A percentile compares a stretch with the other conserved stretches of the same genome.
phyloP scores from a whole-genome alignment of 2,329 filamentous ascomycete genomes.

The Venturia pyrina region DNA sequence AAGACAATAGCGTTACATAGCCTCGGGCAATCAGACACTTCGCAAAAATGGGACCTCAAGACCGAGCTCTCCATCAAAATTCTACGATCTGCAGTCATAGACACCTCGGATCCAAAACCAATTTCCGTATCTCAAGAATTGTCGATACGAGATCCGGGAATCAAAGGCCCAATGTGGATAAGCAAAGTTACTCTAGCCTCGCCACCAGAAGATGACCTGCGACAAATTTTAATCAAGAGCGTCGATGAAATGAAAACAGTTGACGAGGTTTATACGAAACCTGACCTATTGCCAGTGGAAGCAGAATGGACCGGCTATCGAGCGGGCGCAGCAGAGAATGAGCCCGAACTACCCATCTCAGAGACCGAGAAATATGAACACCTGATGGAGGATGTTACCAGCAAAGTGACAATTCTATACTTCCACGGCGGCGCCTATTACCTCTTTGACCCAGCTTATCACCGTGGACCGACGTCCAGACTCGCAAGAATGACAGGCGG shows the following conservation, averaged over 20 bases:
- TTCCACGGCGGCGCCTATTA: constrained; percentile 71
- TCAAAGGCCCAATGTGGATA: constrained; percentile 78
- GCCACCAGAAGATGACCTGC: constrained; percentile 43
- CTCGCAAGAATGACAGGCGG: constrained; percentile 59
- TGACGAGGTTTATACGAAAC: constrained; percentile 33
- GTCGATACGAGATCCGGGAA: constrained; percentile 50
- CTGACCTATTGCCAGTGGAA: constrained; percentile 48
- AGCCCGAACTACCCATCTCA: constrained; percentile 30
- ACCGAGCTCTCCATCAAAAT: constrained; percentile 60
- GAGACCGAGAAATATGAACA: constrained; percentile 56
- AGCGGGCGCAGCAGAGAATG: neutral
- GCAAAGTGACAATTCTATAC: constrained; percentile 57
- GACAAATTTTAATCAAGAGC: constrained; percentile 47
- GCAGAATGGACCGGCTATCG: constrained; percentile 71
- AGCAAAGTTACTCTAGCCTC: constrained; percentile 57
- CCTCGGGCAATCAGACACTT: constrained; percentile 57
- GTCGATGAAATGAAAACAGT: constrained; percentile 45
- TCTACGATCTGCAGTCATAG: constrained; percentile 36
- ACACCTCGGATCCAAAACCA: constrained; percentile 21
- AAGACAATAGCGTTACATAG: constrained; percentile 53
- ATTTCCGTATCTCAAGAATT: constrained; percentile 54
- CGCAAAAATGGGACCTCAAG: constrained; percentile 67
- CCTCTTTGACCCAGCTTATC: constrained; percentile 60
- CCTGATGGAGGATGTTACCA: constrained; percentile 58
- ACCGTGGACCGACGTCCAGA: constrained; percentile 49